Evolutionary conservation across 2,329 filamentous ascomycete species (phyloP).

Genomic region (Fusarium sublunatum): DNA sequence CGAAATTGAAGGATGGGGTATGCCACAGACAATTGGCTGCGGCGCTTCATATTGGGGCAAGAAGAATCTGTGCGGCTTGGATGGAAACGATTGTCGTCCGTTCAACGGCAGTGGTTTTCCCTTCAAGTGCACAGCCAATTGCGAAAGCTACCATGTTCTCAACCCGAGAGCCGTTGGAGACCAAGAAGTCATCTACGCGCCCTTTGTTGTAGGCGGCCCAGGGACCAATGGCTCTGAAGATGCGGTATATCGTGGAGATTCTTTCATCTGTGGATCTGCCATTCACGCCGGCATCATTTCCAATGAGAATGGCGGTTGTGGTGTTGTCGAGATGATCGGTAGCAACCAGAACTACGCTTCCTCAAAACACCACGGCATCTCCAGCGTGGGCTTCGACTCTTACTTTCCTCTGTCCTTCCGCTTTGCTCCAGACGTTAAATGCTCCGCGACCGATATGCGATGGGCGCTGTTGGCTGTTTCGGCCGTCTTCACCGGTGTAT

Average conservation of each 20-base stretch:
- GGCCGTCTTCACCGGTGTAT: conserved; percentile 77
- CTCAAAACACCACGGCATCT: conserved; percentile 77
- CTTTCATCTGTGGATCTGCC: conserved; percentile 85
- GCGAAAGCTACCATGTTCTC: conserved; percentile 71
- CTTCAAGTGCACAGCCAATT: conserved; percentile 81
- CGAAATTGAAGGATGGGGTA: conserved; percentile 75
- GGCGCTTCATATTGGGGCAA: conserved; percentile 75
- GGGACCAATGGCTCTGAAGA: conserved; percentile 54
- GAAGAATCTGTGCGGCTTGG: conserved; percentile 78
- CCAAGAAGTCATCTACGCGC: conserved; percentile 71
- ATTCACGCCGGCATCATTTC: conserved; percentile 85
- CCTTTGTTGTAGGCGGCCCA: conserved; percentile 77
- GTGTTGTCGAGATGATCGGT: conserved; percentile 80
- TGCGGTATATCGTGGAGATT: conserved; percentile 86
- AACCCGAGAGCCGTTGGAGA: conserved; percentile 82
- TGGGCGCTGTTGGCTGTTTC: conserved; percentile 89
- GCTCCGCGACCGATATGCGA: conserved; percentile 79
- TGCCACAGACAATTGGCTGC: conserved; percentile 73
- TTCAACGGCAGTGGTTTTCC: conserved; percentile 77
- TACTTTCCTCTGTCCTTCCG: conserved; percentile 90
- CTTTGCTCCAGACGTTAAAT: conserved; percentile 74
- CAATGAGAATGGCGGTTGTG: conserved; percentile 80
- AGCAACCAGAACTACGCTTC: conserved; percentile 71
- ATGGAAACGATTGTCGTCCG: conserved; percentile 79
- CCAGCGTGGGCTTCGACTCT: conserved; percentile 82